Evolutionary conservation across 1,284 basidiomycete genomes (phyloP).

Genomic region (Pseudozyma tsukubaensis): DNA sequence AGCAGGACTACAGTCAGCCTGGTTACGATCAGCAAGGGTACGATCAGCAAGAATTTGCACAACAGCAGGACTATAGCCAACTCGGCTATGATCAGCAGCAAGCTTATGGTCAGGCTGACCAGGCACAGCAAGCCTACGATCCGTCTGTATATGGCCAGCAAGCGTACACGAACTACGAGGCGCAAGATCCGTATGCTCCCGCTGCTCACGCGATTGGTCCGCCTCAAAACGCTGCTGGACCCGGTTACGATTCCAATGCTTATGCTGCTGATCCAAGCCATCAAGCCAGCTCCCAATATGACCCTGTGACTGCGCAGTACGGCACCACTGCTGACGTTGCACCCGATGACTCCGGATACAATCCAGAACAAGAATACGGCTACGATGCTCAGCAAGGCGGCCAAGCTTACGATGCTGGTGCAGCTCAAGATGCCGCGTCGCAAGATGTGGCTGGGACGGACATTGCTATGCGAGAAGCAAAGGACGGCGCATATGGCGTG

Average conservation of each 20-base stretch:
- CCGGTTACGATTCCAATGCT: slow-evolving; percentile 24
- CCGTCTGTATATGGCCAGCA: slow-evolving; percentile 23
- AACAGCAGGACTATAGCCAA: slow-evolving; percentile 15
- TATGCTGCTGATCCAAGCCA: slow-evolving; percentile 11
- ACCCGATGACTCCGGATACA: slow-evolving; percentile 18
- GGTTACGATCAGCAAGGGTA: slow-evolving; percentile 21
- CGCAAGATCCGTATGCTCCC: slow-evolving; percentile 25
- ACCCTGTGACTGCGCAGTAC: slow-evolving; percentile 7
- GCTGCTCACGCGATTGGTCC: slow-evolving; percentile 8
- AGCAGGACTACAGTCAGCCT: slow-evolving; percentile 14
- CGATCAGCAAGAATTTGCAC: slow-evolving; percentile 4
- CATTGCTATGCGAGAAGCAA: slow-evolving; percentile 4
- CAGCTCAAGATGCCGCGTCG: slow-evolving; percentile 5
- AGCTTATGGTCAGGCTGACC: slow-evolving; percentile 2
- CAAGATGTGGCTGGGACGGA: slow-evolving; percentile 14
- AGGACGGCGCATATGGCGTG: slow-evolving; percentile 1
- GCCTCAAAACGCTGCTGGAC: neutral
- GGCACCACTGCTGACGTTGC: neutral
- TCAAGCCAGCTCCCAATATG: slow-evolving; percentile 18
- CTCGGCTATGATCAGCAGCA: slow-evolving; percentile 17
- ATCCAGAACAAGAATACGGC: slow-evolving; percentile 12
- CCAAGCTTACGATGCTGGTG: slow-evolving; percentile 18
- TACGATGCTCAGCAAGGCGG: slow-evolving; percentile 12
- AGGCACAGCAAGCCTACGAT: slow-evolving; percentile 18
- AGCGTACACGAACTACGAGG: slow-evolving; percentile 15